Percentiles rank a stretch among this genome's conserved stretches.
phyloP scores from a whole-genome alignment of 768 basidiomycete genomes.

The Holtermannia corniformis region DNA sequence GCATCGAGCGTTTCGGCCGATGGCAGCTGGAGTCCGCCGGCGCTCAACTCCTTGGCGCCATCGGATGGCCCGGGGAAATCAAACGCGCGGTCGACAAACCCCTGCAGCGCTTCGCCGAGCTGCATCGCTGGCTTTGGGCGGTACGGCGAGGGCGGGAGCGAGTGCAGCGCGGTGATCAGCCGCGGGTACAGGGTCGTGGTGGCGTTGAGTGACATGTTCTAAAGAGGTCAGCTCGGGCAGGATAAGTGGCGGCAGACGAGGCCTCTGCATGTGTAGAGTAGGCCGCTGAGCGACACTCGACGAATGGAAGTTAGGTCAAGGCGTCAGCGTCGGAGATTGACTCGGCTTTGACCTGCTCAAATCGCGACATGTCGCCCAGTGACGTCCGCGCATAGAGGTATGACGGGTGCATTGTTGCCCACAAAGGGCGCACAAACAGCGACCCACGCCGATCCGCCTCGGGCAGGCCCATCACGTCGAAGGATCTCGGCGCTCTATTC shows the following conservation, averaged over 20 bases:
- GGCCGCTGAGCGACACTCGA: neutral
- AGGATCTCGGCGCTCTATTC: too few species aligned
- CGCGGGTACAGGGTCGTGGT: conserved; percentile 1
- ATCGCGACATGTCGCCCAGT: too few species aligned
- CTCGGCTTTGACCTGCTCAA: neutral
- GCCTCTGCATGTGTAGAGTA: neutral
- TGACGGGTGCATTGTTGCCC: too few species aligned
- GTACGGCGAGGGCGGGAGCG: conserved; percentile 33
- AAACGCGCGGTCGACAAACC: conserved; percentile 18
- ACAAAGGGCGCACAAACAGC: too few species aligned
- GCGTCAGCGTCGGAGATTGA: neutral
- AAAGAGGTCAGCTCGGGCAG: too few species aligned
- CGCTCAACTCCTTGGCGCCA: neutral
- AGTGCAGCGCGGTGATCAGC: conserved; percentile 23
- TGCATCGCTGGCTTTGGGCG: conserved; percentile 23
- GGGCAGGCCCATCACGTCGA: too few species aligned
- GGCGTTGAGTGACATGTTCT: too few species aligned
- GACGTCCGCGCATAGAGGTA: too few species aligned
- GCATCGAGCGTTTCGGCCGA: neutral
- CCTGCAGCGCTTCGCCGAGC: conserved; percentile 30
- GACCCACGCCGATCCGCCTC: too few species aligned
- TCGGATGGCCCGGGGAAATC: neutral
- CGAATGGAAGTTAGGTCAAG: neutral
- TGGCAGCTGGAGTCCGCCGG: conserved; percentile 1
- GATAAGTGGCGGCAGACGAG: too few species aligned